A percentile compares a stretch with the other conserved stretches of the same genome.
These are phyloP conservation scores for Suhomyces kilbournensis DNA, from an alignment of 805 yeast species.

Conservation along the genomic window DNA sequence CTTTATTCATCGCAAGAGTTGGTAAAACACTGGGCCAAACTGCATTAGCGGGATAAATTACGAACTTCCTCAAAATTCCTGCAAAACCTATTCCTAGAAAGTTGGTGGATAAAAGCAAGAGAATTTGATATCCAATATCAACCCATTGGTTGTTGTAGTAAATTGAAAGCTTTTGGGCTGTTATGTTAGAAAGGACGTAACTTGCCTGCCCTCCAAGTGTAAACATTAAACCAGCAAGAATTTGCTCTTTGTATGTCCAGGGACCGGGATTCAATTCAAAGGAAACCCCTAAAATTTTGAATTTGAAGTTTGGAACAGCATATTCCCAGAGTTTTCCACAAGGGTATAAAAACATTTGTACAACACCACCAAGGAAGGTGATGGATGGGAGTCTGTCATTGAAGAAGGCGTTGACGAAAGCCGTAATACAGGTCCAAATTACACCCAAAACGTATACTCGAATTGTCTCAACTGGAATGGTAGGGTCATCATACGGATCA, in stretches of 20 bases:
- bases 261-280: constrained; percentile 31
- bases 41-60: constrained; percentile 13
- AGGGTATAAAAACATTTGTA: constrained; percentile 18
- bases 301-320: constrained; percentile 17
- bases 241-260: constrained; percentile 12
- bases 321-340: constrained; percentile 12
- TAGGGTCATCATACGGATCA: constrained; percentile 22
- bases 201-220: constrained; percentile 29
- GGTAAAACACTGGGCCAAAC: constrained; percentile 30
- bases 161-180: constrained; percentile 9
- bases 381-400: constrained; percentile 16
- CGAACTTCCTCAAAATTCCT: constrained; percentile 16
- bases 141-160: constrained; percentile 15
- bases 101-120: constrained; percentile 12
- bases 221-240: constrained; percentile 5
- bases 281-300: neutral
- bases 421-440: constrained; percentile 15
- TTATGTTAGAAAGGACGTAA: constrained; percentile 17
- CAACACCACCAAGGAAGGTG: constrained; percentile 11
- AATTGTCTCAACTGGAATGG: constrained; percentile 34
- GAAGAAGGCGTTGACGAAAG: constrained; percentile 16
- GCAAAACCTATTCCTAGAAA: constrained; percentile 18
- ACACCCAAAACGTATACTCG: constrained; percentile 23
- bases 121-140: constrained; percentile 14
- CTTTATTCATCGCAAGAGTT: constrained; percentile 48